Base-by-base conservation (phyloP, 345 rosid species). In the Eucalyptus sp. region DNA sequence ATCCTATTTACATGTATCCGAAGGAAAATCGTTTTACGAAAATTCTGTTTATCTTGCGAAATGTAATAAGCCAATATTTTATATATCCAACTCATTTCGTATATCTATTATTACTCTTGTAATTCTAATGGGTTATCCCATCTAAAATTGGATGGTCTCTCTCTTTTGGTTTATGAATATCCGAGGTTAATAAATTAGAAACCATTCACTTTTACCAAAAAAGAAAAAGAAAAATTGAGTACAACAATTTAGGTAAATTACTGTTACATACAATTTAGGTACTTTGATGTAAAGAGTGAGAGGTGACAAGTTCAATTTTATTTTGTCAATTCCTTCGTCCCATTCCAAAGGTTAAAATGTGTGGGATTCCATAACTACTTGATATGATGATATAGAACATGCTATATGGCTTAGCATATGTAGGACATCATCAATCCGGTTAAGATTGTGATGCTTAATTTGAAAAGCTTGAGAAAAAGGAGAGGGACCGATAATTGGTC, bases 51-150 rank as follows among this genome's bases (percentile, higher is more conserved):
- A 16, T 8, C 10, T 16, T 68, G 79, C 44, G 0, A 71, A 71
- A 71, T 71, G 44, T 37, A 33, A 33, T 17, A 68, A 64, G 76
- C 76, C 10, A 0, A 68, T 10, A 2, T 2, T 17, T 33, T 22
- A 33, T 18, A 17, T 71, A 10, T 71, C 44, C 81, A 2, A 64
- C 37, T 15, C 8, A 64, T n/a, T 64, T 64, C 0, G 4, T 2
- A 15, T n/a, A n/a, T n/a, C 37, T 15, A 71, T 33, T 71, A 71
- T 71, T 33, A 33, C 41, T 71, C 44, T 56, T 56, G 13, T 56
- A 56, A 56, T 9, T 6, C 24, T 24, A 31, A 68, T 16, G 43
- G 0, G 9, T 15, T 3, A 14, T 64, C 20, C 41, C 20, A 2
- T n/a, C 3, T 15, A 0, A 3, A n/a, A 64, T n/a, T 64, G 10